These are phyloP conservation scores for Lumnitzera littorea DNA, from an alignment of 345 rosid genomes.

Conservation along the genomic window DNA sequence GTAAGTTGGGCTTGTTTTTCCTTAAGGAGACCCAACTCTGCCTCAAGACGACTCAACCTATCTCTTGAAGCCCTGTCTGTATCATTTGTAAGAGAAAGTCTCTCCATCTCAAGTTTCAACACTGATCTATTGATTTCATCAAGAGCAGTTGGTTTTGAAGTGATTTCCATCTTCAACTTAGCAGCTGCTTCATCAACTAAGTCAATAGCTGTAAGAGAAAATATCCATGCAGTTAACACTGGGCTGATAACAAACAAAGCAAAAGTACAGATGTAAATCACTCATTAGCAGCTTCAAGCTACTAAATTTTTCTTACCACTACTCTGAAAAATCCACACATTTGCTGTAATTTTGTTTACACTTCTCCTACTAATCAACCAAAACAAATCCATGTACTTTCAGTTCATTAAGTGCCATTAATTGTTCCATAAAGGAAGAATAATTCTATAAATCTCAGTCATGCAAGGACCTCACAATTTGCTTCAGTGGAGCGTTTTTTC, in stretches of 20 bases:
- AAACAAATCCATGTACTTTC: no score
- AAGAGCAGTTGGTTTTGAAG: constrained; percentile 96
- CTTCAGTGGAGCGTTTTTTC: no score
- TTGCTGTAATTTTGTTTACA: no score
- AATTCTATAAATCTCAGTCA: no score
- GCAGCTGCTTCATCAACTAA: constrained; percentile 99
- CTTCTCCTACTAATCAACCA: no score
- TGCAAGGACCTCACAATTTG: no score
- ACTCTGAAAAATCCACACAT: no score
- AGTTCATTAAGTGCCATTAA: no score
- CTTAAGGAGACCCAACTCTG: constrained; percentile 65
- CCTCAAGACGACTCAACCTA: constrained; percentile 76
- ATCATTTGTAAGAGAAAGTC: constrained; percentile 85
- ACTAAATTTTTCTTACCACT: no score
- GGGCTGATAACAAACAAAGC: not conserved
- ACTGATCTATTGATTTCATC: constrained; percentile 95
- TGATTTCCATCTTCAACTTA: constrained; percentile 96
- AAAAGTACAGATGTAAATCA: no score
- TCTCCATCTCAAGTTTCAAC: constrained; percentile 96
- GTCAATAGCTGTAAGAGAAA: constrained; percentile 69
- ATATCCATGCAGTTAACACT: not conserved
- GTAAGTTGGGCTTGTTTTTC: constrained; percentile 79
- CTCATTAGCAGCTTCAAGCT: no score
- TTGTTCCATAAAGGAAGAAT: no score
- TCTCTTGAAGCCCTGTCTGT: constrained; percentile 93